Conservation (phyloP, 768 basidiomycete species). For the Boletellus sp. region DNA sequence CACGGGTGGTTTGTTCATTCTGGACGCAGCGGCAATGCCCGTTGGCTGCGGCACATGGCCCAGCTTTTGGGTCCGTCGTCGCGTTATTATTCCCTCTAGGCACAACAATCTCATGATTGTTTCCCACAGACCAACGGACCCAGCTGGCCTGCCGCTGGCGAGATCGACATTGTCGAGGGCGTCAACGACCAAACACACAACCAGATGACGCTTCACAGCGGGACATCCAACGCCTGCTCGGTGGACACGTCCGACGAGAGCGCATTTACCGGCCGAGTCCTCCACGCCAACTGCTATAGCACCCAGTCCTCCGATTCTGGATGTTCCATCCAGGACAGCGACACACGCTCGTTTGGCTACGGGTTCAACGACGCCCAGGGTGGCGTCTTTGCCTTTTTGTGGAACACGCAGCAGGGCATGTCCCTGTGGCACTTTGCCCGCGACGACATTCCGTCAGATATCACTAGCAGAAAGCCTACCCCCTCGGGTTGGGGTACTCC, state of each 20-base stretch:
- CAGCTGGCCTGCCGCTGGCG: slow-evolving; percentile 51
- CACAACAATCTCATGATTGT: neutral
- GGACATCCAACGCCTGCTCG: slow-evolving; percentile 33
- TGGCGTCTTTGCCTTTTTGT: slow-evolving; percentile 57
- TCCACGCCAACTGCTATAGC: slow-evolving; percentile 38
- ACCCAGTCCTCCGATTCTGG: slow-evolving; percentile 41
- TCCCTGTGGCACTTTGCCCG: slow-evolving; percentile 55
- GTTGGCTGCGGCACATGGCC: slow-evolving; percentile 61
- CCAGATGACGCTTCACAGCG: slow-evolving; percentile 64
- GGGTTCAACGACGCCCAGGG: slow-evolving; percentile 36
- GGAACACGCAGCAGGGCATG: slow-evolving; percentile 45
- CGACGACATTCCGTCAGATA: slow-evolving; percentile 46
- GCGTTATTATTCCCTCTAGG: too few species aligned
- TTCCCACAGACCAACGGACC: slow-evolving; percentile 41
- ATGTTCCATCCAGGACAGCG: slow-evolving; percentile 44
- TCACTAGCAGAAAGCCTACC: slow-evolving; percentile 38
- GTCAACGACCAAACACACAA: slow-evolving; percentile 57
- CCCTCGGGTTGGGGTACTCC: slow-evolving; percentile 51
- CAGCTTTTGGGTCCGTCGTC: slow-evolving; percentile 49
- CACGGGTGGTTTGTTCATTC: slow-evolving; percentile 63
- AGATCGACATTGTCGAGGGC: slow-evolving; percentile 75
- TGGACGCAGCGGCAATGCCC: slow-evolving; percentile 67
- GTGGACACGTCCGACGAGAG: slow-evolving; percentile 15
- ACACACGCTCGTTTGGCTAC: slow-evolving; percentile 38
- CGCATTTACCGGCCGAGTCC: slow-evolving; percentile 20